phyloP scores from a whole-genome alignment of 257 asterid species.

The Mentha longifolia region DNA sequence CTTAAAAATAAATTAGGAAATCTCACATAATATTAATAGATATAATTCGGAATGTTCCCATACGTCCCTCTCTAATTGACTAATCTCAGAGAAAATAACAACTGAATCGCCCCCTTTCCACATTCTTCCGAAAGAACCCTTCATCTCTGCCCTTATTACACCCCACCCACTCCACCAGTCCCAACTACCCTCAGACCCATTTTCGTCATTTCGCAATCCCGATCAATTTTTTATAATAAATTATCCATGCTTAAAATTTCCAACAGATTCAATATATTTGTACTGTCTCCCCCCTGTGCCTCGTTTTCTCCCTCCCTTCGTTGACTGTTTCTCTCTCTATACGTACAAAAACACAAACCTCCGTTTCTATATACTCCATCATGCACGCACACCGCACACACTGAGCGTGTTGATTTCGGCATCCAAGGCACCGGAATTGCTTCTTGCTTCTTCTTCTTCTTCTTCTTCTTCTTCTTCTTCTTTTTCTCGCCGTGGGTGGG shows the following conservation, averaged over 20 bases:
- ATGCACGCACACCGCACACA: slow-evolving; percentile 44
- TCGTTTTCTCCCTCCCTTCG: slow-evolving; percentile 38
- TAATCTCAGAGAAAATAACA: background rate
- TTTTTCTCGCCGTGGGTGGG: slow-evolving; percentile 16
- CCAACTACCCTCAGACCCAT: too few species aligned
- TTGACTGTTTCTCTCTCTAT: slow-evolving; percentile 37
- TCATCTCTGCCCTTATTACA: background rate
- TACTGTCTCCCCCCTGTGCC: too few species aligned
- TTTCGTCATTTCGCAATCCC: too few species aligned
- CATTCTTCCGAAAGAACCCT: slow-evolving; percentile 17
- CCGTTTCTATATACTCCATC: slow-evolving; percentile 36
- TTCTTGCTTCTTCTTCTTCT: background rate
- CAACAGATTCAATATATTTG: slow-evolving; percentile 31
- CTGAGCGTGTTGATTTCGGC: slow-evolving; percentile 28
- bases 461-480: too few species aligned
- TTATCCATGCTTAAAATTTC: slow-evolving; percentile 9
- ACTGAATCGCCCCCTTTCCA: background rate
- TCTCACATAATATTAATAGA: background rate
- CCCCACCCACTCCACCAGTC: too few species aligned
- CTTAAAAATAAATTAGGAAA: background rate
- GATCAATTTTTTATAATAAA: too few species aligned
- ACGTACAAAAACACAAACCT: slow-evolving; percentile 17
- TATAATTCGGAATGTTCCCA: background rate
- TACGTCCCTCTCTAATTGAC: slow-evolving; percentile 15
- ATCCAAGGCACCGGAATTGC: background rate